Conservation (phyloP, 2,329 filamentous ascomycete genomes). For the Diplodia sapinea region DNA sequence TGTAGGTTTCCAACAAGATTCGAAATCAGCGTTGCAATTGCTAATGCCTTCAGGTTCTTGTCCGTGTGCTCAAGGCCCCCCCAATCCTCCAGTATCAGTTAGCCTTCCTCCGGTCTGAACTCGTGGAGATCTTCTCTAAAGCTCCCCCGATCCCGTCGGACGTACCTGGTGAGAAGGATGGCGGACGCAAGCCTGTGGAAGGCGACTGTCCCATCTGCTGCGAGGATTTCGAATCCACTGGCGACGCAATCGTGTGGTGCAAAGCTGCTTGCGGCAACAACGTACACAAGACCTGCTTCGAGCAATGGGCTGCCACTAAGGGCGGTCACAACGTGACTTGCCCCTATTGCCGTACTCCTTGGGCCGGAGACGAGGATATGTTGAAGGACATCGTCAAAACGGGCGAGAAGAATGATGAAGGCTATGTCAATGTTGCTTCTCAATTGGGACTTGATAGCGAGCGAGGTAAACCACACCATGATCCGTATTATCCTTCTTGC, state of each 20-base stretch:
- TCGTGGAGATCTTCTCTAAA: slow-evolving; percentile 60
- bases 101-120: slow-evolving; percentile 64
- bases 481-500: not conserved
- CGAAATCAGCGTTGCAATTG: not conserved
- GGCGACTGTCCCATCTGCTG: slow-evolving; percentile 70
- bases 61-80: slow-evolving; percentile 63
- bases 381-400: slow-evolving; percentile 54
- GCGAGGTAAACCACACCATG: slow-evolving; percentile 52
- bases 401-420: slow-evolving; percentile 54
- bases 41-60: slow-evolving; percentile 53
- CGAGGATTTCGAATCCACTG: slow-evolving; percentile 57
- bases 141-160: slow-evolving; percentile 58
- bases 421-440: slow-evolving; percentile 67
- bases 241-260: slow-evolving; percentile 55
- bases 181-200: slow-evolving; percentile 63
- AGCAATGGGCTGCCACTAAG: slow-evolving; percentile 51
- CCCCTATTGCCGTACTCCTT: slow-evolving; percentile 65
- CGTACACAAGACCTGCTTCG: slow-evolving; percentile 58
- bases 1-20: slow-evolving; percentile 44
- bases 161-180: slow-evolving; percentile 46
- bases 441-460: slow-evolving; percentile 63
- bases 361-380: slow-evolving; percentile 57
- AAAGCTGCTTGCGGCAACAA: slow-evolving; percentile 63
- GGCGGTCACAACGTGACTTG: slow-evolving; percentile 56
- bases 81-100: slow-evolving; percentile 64